These are phyloP conservation scores for Botryococcus braunii DNA, from an alignment of 163 green algal species.

Conservation along the genomic window DNA sequence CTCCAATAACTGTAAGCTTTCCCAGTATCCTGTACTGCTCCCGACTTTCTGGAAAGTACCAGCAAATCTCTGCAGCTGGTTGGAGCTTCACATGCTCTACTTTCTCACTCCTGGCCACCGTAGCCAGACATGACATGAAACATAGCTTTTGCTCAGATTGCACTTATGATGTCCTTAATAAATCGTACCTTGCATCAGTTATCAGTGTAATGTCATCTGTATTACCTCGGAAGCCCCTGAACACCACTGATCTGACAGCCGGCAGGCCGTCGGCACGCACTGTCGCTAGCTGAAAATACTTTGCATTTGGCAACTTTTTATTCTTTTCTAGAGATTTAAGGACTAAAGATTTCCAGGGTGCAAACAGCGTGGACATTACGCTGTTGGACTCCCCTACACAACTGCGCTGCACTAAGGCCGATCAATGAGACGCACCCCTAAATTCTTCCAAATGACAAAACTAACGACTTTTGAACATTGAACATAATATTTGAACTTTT, in stretches of 20 bases:
- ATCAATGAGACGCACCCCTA: too few species aligned
- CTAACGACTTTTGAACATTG: too few species aligned
- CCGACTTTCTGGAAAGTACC: constrained; percentile 71
- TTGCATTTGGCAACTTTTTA: too few species aligned
- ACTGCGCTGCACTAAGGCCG: too few species aligned
- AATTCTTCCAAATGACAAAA: too few species aligned
- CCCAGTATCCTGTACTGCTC: constrained; percentile 54
- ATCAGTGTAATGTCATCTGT: constrained; percentile 30
- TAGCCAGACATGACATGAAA: background rate
- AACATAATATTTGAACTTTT: too few species aligned
- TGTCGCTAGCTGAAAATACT: constrained; percentile 76
- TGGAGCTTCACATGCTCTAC: constrained; percentile 2
- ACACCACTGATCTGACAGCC: constrained; percentile 68
- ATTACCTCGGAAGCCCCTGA: constrained; percentile 30
- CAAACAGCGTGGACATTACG: too few species aligned
- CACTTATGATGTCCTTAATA: background rate
- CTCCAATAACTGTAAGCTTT: constrained; percentile 20
- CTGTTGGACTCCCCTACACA: too few species aligned
- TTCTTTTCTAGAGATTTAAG: too few species aligned
- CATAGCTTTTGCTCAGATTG: background rate
- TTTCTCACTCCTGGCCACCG: background rate
- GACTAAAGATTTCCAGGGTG: too few species aligned
- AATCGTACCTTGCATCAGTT: constrained; percentile 24
- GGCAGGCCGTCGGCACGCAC: constrained; percentile 48
- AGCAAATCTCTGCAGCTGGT: constrained; percentile 42